Evolutionary conservation across 2,329 filamentous ascomycete genomes (phyloP).

Genomic region (Madurella fahalii): DNA sequence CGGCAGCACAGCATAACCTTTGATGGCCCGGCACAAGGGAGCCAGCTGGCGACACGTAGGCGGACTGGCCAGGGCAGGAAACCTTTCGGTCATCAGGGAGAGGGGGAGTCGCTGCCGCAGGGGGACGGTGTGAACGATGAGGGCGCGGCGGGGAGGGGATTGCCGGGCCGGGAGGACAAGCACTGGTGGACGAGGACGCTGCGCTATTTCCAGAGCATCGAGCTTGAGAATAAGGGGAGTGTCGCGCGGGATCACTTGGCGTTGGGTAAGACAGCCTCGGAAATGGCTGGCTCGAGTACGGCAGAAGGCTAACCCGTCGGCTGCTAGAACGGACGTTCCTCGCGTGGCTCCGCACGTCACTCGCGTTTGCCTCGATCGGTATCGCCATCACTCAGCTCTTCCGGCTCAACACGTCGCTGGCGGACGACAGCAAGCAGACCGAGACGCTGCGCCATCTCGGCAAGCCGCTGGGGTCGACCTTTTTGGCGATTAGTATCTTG

Average conservation of each 20-base stretch:
- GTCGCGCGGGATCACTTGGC: constrained; percentile 80
- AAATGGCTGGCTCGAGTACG: not conserved
- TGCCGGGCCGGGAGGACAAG: constrained; percentile 21
- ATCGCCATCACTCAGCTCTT: constrained; percentile 83
- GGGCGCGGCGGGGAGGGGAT: not conserved
- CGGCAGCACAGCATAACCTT: constrained; percentile 25
- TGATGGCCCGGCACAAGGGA: constrained; percentile 21
- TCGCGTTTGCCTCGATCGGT: constrained; percentile 77
- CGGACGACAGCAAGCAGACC: constrained; percentile 31
- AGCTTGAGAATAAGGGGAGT: constrained; percentile 81
- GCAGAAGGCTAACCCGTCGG: constrained; percentile 3
- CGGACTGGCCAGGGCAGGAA: constrained; percentile 12
- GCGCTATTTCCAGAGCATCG: constrained; percentile 56
- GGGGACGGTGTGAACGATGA: not conserved
- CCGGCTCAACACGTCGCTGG: constrained; percentile 68
- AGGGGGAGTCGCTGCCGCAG: constrained; percentile 4
- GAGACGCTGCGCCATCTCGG: constrained; percentile 58
- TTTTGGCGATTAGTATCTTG: constrained; percentile 70
- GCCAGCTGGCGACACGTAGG: constrained; percentile 12
- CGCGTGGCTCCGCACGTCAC: constrained; percentile 77
- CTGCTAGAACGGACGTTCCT: constrained; percentile 75
- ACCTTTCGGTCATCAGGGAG: constrained; percentile 3
- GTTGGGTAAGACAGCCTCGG: constrained; percentile 51
- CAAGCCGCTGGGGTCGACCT: constrained; percentile 71
- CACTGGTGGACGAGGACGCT: constrained; percentile 51